phyloP scores from a whole-genome alignment of 2,329 filamentous ascomycete species.

The Neocatenulostroma microsporum region DNA sequence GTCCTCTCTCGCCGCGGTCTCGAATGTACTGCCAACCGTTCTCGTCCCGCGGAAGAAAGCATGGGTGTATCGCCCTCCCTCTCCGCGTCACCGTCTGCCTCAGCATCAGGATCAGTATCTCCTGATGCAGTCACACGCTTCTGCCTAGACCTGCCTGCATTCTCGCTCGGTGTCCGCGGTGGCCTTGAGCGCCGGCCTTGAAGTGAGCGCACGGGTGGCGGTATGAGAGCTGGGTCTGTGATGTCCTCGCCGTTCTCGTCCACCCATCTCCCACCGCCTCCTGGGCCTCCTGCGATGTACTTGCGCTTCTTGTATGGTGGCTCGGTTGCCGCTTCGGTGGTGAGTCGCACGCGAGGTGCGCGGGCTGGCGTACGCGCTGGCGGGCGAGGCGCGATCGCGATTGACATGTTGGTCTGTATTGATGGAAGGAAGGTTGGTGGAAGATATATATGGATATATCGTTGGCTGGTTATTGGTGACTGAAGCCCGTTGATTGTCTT shows the following conservation, averaged over 20 bases:
- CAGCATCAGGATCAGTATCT: too few relatives aligned
- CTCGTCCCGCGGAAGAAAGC: too few relatives aligned
- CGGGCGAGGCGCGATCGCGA: conserved; percentile 9
- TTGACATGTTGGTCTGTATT: too few relatives aligned
- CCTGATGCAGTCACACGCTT: too few relatives aligned
- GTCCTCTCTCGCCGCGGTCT: conserved; percentile 23
- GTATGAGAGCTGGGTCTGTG: conserved; percentile 24
- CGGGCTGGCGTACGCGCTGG: conserved; percentile 24
- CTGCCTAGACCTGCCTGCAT: too few relatives aligned
- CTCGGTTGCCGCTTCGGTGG: conserved; percentile 31
- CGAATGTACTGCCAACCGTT: conserved; percentile 22
- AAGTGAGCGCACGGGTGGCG: conserved; percentile 11
- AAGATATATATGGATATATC: too few relatives aligned
- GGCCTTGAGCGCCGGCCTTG: conserved; percentile 25
- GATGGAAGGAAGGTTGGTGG: too few relatives aligned
- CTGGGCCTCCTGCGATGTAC: conserved; percentile 81
- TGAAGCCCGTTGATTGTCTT: too few relatives aligned
- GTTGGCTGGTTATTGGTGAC: too few relatives aligned
- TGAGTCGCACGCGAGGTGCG: conserved; percentile 19
- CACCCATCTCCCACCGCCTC: conserved; percentile 76
- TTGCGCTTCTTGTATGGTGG: conserved; percentile 40
- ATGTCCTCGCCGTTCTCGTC: conserved; percentile 61
- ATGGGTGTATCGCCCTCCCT: conserved; percentile 13
- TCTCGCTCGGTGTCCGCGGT: conserved; percentile 6
- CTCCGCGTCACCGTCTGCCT: conserved; percentile 1